Percentiles rank a stretch among this genome's conserved stretches.
These are phyloP conservation scores for Zymoseptoria tritici DNA, from an alignment of 2,329 filamentous ascomycete genomes.

Conservation along the genomic window DNA sequence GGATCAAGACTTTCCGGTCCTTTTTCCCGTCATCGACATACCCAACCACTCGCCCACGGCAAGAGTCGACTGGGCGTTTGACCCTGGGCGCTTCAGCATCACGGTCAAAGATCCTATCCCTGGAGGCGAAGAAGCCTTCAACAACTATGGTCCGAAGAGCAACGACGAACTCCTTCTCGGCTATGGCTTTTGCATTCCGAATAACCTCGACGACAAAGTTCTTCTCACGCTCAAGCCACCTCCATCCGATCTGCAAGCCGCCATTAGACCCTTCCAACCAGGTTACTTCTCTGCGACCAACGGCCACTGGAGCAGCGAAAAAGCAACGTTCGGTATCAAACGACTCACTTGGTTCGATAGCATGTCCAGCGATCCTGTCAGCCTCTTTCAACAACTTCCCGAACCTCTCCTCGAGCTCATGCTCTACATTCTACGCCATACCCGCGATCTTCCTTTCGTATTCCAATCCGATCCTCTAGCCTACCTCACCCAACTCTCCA, in stretches of 20 bases:
- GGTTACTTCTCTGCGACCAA: slow-evolving; percentile 28
- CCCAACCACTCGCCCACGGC: slow-evolving; percentile 42
- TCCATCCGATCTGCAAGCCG: slow-evolving; percentile 29
- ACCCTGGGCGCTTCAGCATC: slow-evolving; percentile 34
- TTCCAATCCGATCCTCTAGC: slow-evolving; percentile 22
- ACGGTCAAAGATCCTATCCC: slow-evolving; percentile 29
- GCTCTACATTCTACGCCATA: slow-evolving; percentile 28
- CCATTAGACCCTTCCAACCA: slow-evolving; percentile 24
- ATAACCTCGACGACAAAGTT: slow-evolving; percentile 43
- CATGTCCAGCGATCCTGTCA: background rate
- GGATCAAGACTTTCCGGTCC: slow-evolving; percentile 35
- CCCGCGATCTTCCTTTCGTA: slow-evolving; percentile 26
- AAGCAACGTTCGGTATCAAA: slow-evolving; percentile 33
- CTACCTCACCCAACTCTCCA: slow-evolving; percentile 18
- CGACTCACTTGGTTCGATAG: background rate
- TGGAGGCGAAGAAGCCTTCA: slow-evolving; percentile 40
- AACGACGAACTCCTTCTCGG: slow-evolving; percentile 48
- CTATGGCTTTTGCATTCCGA: slow-evolving; percentile 44
- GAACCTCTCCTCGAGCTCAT: slow-evolving; percentile 30
- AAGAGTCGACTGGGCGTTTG: slow-evolving; percentile 42
- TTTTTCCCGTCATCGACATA: slow-evolving; percentile 45
- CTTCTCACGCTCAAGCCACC: slow-evolving; percentile 36
- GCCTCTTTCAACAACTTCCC: slow-evolving; percentile 24
- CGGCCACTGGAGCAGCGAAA: slow-evolving; percentile 27
- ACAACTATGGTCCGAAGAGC: slow-evolving; percentile 48